A percentile compares a stretch with the other conserved stretches of the same genome.
These are phyloP conservation scores for Claviceps capensis DNA, from an alignment of 2,329 filamentous ascomycete species.

Conservation along the genomic window DNA sequence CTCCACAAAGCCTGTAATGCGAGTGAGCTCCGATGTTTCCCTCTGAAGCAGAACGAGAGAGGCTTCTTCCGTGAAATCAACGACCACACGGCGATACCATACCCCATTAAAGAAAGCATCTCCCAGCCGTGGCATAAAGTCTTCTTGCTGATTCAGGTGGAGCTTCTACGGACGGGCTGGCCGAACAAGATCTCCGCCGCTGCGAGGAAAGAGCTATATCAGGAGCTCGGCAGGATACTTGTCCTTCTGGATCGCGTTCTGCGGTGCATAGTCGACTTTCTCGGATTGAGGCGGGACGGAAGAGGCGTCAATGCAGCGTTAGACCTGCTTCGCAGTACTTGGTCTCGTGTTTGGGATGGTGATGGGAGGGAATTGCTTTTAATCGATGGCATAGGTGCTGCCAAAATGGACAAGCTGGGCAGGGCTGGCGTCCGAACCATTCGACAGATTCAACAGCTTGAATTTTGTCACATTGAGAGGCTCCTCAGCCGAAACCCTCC, in stretches of 20 bases:
- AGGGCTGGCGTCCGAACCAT: conserved; percentile 59
- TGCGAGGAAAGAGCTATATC: conserved; percentile 20
- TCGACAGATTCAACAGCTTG: conserved; percentile 50
- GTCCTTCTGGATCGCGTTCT: conserved; percentile 19
- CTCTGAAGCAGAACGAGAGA: conserved; percentile 20
- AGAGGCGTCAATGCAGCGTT: conserved; percentile 54
- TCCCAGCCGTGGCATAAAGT: conserved; percentile 57
- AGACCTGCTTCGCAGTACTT: conserved; percentile 64
- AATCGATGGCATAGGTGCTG: conserved; percentile 63
- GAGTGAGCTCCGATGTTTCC: conserved; percentile 24
- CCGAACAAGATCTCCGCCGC: conserved; percentile 31
- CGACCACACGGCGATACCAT: conserved; percentile 23
- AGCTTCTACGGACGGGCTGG: conserved; percentile 49
- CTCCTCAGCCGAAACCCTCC: conserved; percentile 69
- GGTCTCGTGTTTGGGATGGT: conserved; percentile 68
- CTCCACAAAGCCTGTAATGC: conserved; percentile 25
- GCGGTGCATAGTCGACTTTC: conserved; percentile 25
- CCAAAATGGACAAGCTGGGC: conserved; percentile 60
- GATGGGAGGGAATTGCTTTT: conserved; percentile 72
- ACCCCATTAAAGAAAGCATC: conserved; percentile 26
- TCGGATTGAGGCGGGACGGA: conserved; percentile 40
- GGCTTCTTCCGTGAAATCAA: conserved; percentile 26
- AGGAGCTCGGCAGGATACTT: conserved; percentile 20
- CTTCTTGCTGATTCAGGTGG: conserved; percentile 59
- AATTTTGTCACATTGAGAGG: conserved; percentile 62